Conservation (phyloP, 768 basidiomycete species). For the Mycena sanguinolenta region DNA sequence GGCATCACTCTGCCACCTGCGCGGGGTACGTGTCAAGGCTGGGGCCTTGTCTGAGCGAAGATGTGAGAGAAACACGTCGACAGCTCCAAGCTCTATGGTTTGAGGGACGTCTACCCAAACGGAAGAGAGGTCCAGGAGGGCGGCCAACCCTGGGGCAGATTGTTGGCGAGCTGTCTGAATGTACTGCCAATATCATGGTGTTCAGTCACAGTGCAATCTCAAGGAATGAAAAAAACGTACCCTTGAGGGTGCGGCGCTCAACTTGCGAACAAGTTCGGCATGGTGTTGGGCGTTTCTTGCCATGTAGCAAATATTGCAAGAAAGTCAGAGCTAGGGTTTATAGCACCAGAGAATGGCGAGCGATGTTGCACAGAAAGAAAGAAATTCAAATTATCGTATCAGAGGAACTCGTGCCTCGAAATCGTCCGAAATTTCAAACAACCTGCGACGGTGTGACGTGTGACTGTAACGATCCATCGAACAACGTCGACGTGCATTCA, state of each 20-base stretch:
- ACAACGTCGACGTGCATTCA: no score
- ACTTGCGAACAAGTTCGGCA: not conserved
- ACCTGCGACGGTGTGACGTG: no score
- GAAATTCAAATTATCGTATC: no score
- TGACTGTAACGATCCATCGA: no score
- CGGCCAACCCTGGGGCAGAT: not conserved
- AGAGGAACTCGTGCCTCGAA: no score
- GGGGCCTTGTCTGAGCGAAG: slow-evolving; percentile 42
- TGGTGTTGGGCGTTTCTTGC: slow-evolving; percentile 9
- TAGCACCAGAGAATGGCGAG: no score
- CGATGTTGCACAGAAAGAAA: no score
- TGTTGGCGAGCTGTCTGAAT: slow-evolving; percentile 21
- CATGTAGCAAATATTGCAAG: not conserved
- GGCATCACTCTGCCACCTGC: slow-evolving; percentile 34
- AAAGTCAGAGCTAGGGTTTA: no score
- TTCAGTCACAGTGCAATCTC: not conserved
- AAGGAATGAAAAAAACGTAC: not conserved
- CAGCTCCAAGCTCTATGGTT: slow-evolving; percentile 40
- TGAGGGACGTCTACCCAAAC: slow-evolving; percentile 24
- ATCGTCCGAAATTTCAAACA: no score
- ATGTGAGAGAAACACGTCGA: slow-evolving; percentile 48
- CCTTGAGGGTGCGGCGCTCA: not conserved
- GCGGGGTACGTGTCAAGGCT: slow-evolving; percentile 13
- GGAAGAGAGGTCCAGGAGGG: slow-evolving; percentile 9
- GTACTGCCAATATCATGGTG: not conserved